phyloP scores from a whole-genome alignment of 1,284 basidiomycete species.

The Singerocomus inundabilis region DNA sequence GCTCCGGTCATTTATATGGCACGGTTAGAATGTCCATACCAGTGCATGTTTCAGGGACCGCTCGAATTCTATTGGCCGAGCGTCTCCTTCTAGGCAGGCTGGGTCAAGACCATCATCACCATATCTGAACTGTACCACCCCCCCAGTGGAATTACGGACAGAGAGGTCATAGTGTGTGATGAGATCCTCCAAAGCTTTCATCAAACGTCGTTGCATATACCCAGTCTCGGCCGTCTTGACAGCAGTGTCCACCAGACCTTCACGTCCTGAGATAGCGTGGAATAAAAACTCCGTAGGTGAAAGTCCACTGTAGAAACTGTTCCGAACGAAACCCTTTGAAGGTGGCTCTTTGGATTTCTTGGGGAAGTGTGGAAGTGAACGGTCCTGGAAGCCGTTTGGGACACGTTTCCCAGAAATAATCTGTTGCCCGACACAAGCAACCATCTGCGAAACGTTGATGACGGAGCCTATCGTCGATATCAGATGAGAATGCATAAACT shows the following conservation, averaged over 20 bases:
- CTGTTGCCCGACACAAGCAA: conserved; percentile 99
- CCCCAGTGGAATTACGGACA: conserved; percentile 94
- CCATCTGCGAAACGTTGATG: conserved; percentile 99
- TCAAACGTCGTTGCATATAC: conserved; percentile 98
- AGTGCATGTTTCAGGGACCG: conserved; percentile 88
- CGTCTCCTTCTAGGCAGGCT: conserved; percentile 92
- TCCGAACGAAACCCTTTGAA: conserved; percentile 97
- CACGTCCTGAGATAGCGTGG: conserved; percentile 98
- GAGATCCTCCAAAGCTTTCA: conserved; percentile 98
- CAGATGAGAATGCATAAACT: neutral
- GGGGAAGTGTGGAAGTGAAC: conserved; percentile 96
- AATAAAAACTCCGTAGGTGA: conserved; percentile 96
- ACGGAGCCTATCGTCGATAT: conserved; percentile 72
- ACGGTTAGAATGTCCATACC: conserved; percentile 42
- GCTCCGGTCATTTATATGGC: neutral
- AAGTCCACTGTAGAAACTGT: conserved; percentile 96
- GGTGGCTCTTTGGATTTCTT: conserved; percentile 98
- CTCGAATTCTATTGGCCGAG: conserved; percentile 87
- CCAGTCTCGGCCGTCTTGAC: conserved; percentile 99
- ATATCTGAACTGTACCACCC: conserved; percentile 97
- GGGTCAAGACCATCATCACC: conserved; percentile 98
- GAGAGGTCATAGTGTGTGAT: conserved; percentile 96
- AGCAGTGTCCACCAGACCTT: conserved; percentile 98
- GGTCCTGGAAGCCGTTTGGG: conserved; percentile 98
- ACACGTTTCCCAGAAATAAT: conserved; percentile 99